Conservation (phyloP, 2,329 filamentous ascomycete species). For the Phaeomoniella chlamydospora region DNA sequence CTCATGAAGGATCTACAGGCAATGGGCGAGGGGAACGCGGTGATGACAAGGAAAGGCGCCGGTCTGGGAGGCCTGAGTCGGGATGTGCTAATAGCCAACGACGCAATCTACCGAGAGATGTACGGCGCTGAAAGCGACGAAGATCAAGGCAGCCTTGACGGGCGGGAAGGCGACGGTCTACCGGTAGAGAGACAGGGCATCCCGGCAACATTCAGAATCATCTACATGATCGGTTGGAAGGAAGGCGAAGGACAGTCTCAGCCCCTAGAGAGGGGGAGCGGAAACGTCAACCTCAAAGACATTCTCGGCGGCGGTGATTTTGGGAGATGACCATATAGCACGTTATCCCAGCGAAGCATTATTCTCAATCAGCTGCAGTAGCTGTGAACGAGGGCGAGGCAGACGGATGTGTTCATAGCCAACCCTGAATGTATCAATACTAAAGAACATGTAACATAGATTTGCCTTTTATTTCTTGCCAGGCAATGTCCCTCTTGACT, state of each 20-base stretch:
- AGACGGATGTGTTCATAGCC: no score
- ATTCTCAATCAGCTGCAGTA: no score
- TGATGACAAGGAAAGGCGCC: conserved; percentile 39
- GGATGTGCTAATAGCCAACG: conserved; percentile 74
- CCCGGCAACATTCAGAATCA: conserved; percentile 85
- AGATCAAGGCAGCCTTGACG: not conserved
- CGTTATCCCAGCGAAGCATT: no score
- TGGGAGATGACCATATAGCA: no score
- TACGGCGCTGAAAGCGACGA: conserved; percentile 42
- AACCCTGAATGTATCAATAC: no score
- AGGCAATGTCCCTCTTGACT: no score
- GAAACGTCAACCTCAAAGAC: conserved; percentile 78
- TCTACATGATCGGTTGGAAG: conserved; percentile 99
- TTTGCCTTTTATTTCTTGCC: no score
- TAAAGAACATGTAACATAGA: no score
- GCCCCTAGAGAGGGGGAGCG: conserved; percentile 71
- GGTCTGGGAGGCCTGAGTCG: conserved; percentile 62
- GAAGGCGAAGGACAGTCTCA: conserved; percentile 64
- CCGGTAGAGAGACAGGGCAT: conserved; percentile 28
- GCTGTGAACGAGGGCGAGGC: no score
- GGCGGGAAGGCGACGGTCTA: conserved; percentile 48
- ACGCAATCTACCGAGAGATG: conserved; percentile 76
- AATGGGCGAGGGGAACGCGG: conserved; percentile 91
- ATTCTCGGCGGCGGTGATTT: conserved; percentile 40
- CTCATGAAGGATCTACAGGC: conserved; percentile 88